Base-by-base conservation (phyloP, 352 stramenopile genomes). In the Phytopythium oedochilum region DNA sequence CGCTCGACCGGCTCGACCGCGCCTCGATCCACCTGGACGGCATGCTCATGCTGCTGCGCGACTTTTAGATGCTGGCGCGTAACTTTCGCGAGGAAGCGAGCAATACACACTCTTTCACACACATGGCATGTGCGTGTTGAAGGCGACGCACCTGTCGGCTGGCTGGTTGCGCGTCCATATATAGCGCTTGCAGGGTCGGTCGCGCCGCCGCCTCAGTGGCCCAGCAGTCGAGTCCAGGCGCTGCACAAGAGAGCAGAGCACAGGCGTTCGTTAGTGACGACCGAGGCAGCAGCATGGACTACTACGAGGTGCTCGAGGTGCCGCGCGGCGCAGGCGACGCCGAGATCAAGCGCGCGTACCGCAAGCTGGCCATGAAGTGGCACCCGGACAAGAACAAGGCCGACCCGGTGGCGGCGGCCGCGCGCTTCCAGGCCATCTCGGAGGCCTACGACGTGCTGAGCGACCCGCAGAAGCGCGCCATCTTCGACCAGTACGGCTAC, bases 341-440 rank as follows among this genome's bases (percentile, higher is more conserved):
- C 59, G 88, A 98, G 60, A 94, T 99, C 57, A 96, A 98, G 78
- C 98, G 98, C 64, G 93, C 96, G 66, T 83, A 98, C 74, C 86
- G 93, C 58, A 92, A 95, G 68, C 79, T 97, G 47, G 92, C 90
- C 36, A 84, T 99, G 57, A 97, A 96, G 60, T 97, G 86, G 60
- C 96, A 99, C 62, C 94, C 94, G 0, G 96, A 98, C 74, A 98
- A 99, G 70, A 98, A 98, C 72, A 88, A 88, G 63, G 69, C 61
- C 62, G 92, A 92, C 32, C 62, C 74, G 15, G 73, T 75, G 28
- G 88, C 97, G 61, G 90, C 89, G 42, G 90, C 97, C 48, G 76
- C 88, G 48, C 78, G 94, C 26, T 98, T 99, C 76, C 91, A 98
- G 57, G 96, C 97, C 60, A 92, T 99, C 36, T 88, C 86, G 0